Base-by-base conservation (phyloP, 1,284 basidiomycete genomes). In the Sutorius eximius region DNA sequence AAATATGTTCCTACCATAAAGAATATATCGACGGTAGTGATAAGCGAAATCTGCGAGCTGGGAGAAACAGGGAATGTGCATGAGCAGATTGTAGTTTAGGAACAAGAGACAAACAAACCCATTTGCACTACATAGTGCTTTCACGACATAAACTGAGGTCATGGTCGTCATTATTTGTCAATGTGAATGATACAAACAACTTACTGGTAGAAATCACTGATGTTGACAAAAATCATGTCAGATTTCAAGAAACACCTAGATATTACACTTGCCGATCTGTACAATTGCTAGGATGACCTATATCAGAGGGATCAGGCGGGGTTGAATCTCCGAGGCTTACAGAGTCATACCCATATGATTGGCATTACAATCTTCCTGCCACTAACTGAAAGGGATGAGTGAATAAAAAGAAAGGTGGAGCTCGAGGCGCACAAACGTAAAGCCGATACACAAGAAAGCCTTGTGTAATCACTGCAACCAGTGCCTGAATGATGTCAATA, bases 361-460 rank as follows among this genome's bases (percentile, higher is more conserved):
- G 53, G 58, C 3, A 4, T 30, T 1, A 44, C 1, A 6, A 62
- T 33, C 6, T 42, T 56, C 36, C 50, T 64, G 15, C 44, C 42
- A n/a, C 41, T 52, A 12, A 61, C 60, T 61, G 33, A 16, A 4
- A 3, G 2, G 3, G 1, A 9, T 61, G 20, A 53, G 13, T 41
- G 3, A 32, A n/a, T 0, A 7, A 3, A 15, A 22, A 32, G 22
- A 7, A 1, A 6, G n/a, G 16, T 4, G 16, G 13, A n/a, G 15
- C 3, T 36, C 15, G 5, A n/a, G 9, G 44, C 59, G n/a, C 20
- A 64, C 62, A 50, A 2, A 58, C 1, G 5, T 53, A 62, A 11
- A 66, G 40, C 30, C 61, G 61, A 41, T 64, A 34, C 11, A 56
- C 40, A 13, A 61, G 56, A 48, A 60, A 60, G 5, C 49, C 51